phyloP scores from a whole-genome alignment of 139 green algal species.

The Volvox africanus region DNA sequence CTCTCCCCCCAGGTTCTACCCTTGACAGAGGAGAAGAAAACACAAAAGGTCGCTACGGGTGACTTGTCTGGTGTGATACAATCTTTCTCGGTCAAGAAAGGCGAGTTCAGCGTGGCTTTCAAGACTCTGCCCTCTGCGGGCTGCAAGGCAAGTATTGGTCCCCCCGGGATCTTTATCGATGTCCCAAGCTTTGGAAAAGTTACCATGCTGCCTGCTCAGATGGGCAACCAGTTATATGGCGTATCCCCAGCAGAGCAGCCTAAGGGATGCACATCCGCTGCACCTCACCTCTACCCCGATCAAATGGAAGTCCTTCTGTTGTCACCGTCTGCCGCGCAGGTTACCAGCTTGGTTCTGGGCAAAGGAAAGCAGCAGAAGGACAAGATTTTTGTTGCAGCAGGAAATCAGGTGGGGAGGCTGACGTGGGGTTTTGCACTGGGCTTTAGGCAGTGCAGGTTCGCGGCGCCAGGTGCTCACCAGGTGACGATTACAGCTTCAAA shows the following conservation, averaged over 20 bases:
- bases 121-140: slow-evolving; percentile 69
- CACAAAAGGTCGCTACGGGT: slow-evolving; percentile 79
- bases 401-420: slow-evolving; percentile 54
- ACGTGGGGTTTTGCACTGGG: no score
- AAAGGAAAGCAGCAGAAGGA: slow-evolving; percentile 65
- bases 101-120: slow-evolving; percentile 68
- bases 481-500: no score
- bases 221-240: no score
- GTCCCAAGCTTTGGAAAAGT: no score
- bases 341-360: slow-evolving; percentile 68
- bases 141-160: slow-evolving; percentile 46
- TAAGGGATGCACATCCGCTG: no score
- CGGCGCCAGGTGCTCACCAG: no score
- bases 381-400: slow-evolving; percentile 75
- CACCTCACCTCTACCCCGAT: no score
- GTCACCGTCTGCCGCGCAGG: slow-evolving; percentile 35
- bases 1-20: slow-evolving; percentile 68
- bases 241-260: no score
- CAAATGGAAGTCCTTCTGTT: background rate
- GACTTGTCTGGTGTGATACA: slow-evolving; percentile 77
- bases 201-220: no score
- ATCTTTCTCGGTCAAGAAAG: slow-evolving; percentile 74
- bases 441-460: no score
- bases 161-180: background rate
- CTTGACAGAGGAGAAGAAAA: slow-evolving; percentile 69